Evolutionary conservation across 768 basidiomycete species (phyloP).

Genomic region (Pulveroboletus frians): DNA sequence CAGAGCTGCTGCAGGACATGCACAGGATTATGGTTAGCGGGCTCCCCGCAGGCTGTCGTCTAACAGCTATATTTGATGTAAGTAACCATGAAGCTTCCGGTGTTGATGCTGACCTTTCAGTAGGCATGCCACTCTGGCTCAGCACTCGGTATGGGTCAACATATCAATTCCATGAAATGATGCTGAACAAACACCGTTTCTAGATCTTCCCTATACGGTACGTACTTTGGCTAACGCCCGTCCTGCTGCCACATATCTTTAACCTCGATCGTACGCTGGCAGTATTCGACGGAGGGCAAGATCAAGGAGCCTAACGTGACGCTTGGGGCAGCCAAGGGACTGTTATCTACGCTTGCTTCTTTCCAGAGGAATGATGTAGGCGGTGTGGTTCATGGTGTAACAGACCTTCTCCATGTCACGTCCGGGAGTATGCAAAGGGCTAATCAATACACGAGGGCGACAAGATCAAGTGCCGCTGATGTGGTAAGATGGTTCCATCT

Average conservation of each 20-base stretch:
- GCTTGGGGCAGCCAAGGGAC: constrained; percentile 80
- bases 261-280: background rate
- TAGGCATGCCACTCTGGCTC: constrained; percentile 91
- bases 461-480: constrained; percentile 79
- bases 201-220: constrained; percentile 69
- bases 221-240: constrained; percentile 4
- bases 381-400: constrained; percentile 69
- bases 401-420: constrained; percentile 69
- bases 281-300: constrained; percentile 95
- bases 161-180: background rate
- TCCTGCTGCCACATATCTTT: background rate
- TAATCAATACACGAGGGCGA: constrained; percentile 50
- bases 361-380: constrained; percentile 78
- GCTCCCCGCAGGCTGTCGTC: constrained; percentile 80
- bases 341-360: constrained; percentile 71
- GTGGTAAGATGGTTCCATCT: constrained; percentile 48
- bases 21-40: constrained; percentile 76
- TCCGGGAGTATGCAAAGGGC: constrained; percentile 64
- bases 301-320: constrained; percentile 91
- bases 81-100: constrained; percentile 21
- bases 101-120: background rate
- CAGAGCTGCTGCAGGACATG: constrained; percentile 44
- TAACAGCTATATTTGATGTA: constrained; percentile 81
- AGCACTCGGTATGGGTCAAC: constrained; percentile 54
- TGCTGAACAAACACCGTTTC: constrained; percentile 1